Evolutionary conservation across 2,329 filamentous ascomycete genomes (phyloP), one percentile per base, ranked within the genome.

Genomic region (Diaporthe vexans): DNA sequence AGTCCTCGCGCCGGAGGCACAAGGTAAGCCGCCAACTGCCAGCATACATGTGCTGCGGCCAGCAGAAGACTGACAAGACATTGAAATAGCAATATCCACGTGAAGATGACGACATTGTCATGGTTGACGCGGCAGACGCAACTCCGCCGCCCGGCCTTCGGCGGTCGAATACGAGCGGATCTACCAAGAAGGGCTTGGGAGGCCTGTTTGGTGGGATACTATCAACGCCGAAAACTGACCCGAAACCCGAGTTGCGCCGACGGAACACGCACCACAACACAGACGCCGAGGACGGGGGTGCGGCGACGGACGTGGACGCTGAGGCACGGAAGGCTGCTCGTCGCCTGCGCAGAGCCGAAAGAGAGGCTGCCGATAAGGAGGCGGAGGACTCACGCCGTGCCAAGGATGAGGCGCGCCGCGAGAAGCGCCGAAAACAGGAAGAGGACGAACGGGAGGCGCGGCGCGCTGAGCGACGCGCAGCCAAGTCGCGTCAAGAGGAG

Each of bases 271-370:
- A 86, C 70, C 83, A 85, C 33, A 83, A 84, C 10, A 88, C 87
- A 0, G 89, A 90, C 56, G 88, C 88, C 24, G 89, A 90, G 6
- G 90, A 89, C 52, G 85, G 90, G 52, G 87, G 81, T 19, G 81
- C 83, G 9, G 84, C 86, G 73, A 84, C 88, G 4, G 90, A 91
- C 21, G 85, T 87, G 40, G 90, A 92, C 17, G 85, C 87, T 35
- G 92, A 94, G 80, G 90, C 89, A 29, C 88, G 91, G 63, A 88
- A 88, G 58, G 90, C 90, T 40, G 91, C 91, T 73, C 90, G 92
- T n/a, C 89, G 88, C 73, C 88, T 90, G 1, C 88, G 86, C 69
- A 88, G 88, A 21, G 87, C 88, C 2, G 89, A 91, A 73, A 84
- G 83, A 17, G 82, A 82, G 73, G 77, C 78, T 10, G 84, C 85